Evolutionary conservation across 2,329 filamentous ascomycete species (phyloP).

Genomic region (Aspergillaceae sp.): DNA sequence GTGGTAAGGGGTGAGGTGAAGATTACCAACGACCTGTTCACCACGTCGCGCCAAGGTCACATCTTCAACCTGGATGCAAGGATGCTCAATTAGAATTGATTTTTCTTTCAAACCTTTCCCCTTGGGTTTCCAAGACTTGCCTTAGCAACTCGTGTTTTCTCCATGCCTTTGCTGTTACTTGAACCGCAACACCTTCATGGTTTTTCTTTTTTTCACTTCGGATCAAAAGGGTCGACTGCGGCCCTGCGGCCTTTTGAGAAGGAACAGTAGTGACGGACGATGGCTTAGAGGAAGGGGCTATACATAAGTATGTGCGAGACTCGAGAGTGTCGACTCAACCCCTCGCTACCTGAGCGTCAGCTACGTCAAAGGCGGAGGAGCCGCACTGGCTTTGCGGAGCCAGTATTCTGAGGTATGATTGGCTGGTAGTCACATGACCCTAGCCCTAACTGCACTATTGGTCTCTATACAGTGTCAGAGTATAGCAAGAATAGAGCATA

Average conservation of each 20-base stretch:
- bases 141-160: constrained; percentile 39
- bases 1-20: constrained; percentile 56
- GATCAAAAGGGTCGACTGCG: neutral
- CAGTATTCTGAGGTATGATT: no score
- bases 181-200: constrained; percentile 27
- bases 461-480: no score
- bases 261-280: neutral
- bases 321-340: no score
- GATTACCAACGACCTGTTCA: constrained; percentile 49
- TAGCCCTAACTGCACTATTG: no score
- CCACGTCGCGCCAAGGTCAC: constrained; percentile 52
- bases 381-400: neutral
- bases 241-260: neutral
- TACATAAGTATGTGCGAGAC: no score
- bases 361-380: constrained; percentile 3
- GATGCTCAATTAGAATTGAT: neutral
- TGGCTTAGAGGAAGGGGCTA: neutral
- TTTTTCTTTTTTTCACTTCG: constrained; percentile 2
- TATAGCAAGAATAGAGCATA: no score
- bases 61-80: constrained; percentile 39
- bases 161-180: constrained; percentile 32
- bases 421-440: no score
- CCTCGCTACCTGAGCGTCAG: constrained; percentile 9
- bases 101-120: neutral
- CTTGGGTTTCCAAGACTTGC: constrained; percentile 13